phyloP scores from a whole-genome alignment of 2,329 filamentous ascomycete genomes.

The Fusarium sp. region DNA sequence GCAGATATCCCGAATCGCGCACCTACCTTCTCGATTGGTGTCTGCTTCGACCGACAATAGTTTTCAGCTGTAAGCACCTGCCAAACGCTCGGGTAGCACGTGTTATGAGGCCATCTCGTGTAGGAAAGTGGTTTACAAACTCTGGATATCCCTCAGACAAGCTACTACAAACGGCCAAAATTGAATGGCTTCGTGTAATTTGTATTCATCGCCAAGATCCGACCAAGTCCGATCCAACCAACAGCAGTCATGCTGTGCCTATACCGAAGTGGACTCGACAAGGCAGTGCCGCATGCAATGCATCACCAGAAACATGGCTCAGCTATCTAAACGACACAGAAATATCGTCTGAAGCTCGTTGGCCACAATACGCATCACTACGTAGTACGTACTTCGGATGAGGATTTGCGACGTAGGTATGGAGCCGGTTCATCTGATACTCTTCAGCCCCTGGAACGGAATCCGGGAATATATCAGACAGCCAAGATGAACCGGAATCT shows the following conservation, averaged over 20 bases:
- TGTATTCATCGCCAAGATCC: too few species aligned
- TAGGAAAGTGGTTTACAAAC: neutral
- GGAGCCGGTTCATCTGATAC: constrained; percentile 12
- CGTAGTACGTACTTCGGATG: neutral
- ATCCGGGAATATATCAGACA: neutral
- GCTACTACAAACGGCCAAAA: neutral
- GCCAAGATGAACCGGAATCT: constrained; percentile 39
- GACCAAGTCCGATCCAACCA: constrained; percentile 2
- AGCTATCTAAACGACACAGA: constrained; percentile 4
- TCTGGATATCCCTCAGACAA: too few species aligned
- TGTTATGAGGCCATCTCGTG: constrained; percentile 9
- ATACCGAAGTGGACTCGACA: constrained; percentile 25
- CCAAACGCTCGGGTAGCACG: constrained; percentile 19
- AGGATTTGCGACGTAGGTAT: neutral
- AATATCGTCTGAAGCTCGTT: constrained; percentile 3
- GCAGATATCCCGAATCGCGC: neutral
- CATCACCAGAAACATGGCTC: constrained; percentile 18
- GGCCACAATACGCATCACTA: neutral
- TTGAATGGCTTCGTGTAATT: constrained; percentile 7
- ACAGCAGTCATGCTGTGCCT: neutral
- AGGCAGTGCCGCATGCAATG: constrained; percentile 5
- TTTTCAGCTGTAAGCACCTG: constrained; percentile 10
- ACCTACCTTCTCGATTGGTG: constrained; percentile 17
- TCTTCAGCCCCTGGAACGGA: neutral
- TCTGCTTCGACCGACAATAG: constrained; percentile 7